Base-by-base conservation (phyloP, 495 filamentous ascomycete species). In the Pseudomonodictys pantanalensis region DNA sequence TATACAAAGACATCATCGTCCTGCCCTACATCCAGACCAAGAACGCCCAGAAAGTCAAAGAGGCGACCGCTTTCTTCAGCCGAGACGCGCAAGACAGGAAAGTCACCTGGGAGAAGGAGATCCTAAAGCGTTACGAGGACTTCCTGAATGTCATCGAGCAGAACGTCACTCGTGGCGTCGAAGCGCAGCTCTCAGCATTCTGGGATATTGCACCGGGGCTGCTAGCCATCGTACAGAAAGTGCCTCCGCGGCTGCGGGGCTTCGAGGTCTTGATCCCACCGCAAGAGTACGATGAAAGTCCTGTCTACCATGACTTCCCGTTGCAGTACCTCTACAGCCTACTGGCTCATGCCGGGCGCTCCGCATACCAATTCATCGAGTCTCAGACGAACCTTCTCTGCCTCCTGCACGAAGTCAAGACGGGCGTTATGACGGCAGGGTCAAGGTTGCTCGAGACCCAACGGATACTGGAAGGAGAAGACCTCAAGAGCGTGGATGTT, bases 171-270 rank as follows among this genome's bases (percentile, higher is more conserved):
- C 85, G 91, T 3, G 93, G 92, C 3, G 90, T 97, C 15, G 92
- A 97, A 69, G 80, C 88, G 28, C 95, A 97, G 71, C 80, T 96
- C 0, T 88, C 84, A 15, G 91, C 91, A 2, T 98, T 97, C 75
- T 98, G 93, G 93, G 95, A 98, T 67, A 95, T 97, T 62, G 93
- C 91, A 0, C 95, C 95, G 1, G 79, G 83, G 1, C 80, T 98
- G 0, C 77, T 86, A 9, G 79, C 83, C 0, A 72, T 96, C 20
- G 80, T 92, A 4, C 86, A 93, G 64, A 87, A 87, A 65, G 82
- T 97, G 15, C 92, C 91, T 0, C 64, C 55, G 60, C 63, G 15
- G 64, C 61, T 71, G 32, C 33, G 52, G 0, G 60, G 64, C 0
- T 68, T 75, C 42, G 77, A 80, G 24, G 71, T 87, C 26, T 77